phyloP scores from a whole-genome alignment of 1,284 basidiomycete genomes.

The Hymenochaete sp. region DNA sequence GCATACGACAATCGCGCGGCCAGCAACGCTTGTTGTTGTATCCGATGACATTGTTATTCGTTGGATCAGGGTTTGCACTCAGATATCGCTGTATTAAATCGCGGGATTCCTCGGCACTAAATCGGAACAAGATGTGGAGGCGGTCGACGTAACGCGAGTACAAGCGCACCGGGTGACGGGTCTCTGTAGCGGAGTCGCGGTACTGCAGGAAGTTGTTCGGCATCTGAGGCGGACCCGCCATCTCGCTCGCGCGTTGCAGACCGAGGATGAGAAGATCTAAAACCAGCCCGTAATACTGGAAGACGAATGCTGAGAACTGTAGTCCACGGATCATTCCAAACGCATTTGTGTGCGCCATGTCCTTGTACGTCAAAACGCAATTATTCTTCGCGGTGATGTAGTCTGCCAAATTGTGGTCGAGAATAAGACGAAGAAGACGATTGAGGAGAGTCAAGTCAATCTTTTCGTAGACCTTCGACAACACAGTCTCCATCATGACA shows the following conservation, averaged over 20 bases:
- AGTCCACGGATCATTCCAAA: constrained; percentile 91
- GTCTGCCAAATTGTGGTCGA: constrained; percentile 96
- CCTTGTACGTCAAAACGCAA: constrained; percentile 80
- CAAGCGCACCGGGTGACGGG: constrained; percentile 86
- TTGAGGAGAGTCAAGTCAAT: constrained; percentile 92
- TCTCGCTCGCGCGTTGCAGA: constrained; percentile 89
- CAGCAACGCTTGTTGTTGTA: constrained; percentile 99
- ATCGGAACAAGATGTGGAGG: constrained; percentile 93
- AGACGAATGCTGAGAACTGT: constrained; percentile 94
- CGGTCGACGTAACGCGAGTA: constrained; percentile 94
- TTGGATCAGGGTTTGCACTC: constrained; percentile 94
- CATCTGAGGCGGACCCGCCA: constrained; percentile 92
- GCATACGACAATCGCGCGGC: constrained; percentile 98
- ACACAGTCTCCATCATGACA: constrained; percentile 95
- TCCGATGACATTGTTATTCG: constrained; percentile 97
- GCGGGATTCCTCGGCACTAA: constrained; percentile 95
- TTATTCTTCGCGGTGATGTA: constrained; percentile 99
- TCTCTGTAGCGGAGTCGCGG: constrained; percentile 88
- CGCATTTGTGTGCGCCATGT: constrained; percentile 88
- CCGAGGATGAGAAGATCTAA: constrained; percentile 90
- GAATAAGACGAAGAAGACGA: constrained; percentile 84
- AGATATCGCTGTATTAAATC: constrained; percentile 98
- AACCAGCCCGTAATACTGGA: constrained; percentile 92
- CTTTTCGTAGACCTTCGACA: constrained; percentile 96
- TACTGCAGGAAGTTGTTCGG: constrained; percentile 97